Evolutionary conservation across 2,329 filamentous ascomycete genomes (phyloP).

Genomic region (Colletotrichum sp.): DNA sequence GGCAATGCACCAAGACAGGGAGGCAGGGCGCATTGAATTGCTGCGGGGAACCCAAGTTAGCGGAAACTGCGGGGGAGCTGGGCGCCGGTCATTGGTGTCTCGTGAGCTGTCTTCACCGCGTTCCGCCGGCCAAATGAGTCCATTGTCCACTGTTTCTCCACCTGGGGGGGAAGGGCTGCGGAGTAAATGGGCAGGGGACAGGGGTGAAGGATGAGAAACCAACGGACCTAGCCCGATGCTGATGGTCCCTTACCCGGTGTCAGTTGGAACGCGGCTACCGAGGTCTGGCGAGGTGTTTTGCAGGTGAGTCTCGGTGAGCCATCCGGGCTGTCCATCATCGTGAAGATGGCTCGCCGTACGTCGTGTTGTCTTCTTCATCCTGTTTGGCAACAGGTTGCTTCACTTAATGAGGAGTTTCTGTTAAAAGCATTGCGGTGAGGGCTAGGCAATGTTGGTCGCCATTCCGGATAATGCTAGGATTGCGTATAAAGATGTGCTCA

Average conservation of each 20-base stretch:
- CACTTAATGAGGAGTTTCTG: neutral
- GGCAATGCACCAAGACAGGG: neutral
- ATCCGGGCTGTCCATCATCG: neutral
- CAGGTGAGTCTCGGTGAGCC: neutral
- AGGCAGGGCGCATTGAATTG: neutral
- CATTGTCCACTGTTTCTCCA: neutral
- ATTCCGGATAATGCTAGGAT: rapidly evolving
- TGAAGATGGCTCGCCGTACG: rapidly evolving
- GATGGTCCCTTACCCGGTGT: neutral
- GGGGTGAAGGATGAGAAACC: neutral
- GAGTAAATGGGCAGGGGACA: neutral
- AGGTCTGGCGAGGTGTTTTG: neutral
- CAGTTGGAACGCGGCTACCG: neutral
- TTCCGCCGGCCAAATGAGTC: neutral
- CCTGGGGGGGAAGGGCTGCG: neutral
- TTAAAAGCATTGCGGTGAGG: neutral
- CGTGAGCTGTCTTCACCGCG: neutral
- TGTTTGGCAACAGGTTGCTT: neutral
- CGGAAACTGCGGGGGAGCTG: conserved; percentile 3
- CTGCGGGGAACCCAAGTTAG: conserved; percentile 11
- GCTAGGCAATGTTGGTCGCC: neutral
- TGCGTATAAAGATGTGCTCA: neutral
- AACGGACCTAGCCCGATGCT: neutral
- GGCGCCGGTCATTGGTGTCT: neutral
- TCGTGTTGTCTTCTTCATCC: neutral